phyloP scores from a whole-genome alignment of 371 early-diverging fungal genomes.

The Syncephalastrum contaminatum region DNA sequence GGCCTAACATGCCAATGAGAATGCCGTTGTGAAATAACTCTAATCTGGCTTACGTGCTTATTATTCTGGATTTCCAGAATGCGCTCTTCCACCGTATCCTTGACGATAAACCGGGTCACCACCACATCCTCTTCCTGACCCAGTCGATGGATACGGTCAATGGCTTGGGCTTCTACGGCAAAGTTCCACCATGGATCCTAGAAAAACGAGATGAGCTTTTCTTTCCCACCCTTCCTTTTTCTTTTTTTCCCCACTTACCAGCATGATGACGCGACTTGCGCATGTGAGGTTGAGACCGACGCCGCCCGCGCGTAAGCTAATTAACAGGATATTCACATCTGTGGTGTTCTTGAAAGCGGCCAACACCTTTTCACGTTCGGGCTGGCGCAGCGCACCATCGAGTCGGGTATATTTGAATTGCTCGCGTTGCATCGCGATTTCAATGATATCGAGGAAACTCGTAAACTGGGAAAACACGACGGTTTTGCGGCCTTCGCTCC shows the following conservation, averaged over 20 bases:
- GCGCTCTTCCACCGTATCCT: conserved; percentile 62
- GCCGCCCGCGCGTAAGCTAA: conserved; percentile 86
- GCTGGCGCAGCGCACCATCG: conserved; percentile 70
- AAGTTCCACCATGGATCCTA: conserved; percentile 89
- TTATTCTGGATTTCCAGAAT: conserved; percentile 63
- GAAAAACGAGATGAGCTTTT: conserved; percentile 1
- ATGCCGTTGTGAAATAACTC: background rate
- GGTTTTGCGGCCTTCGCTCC: conserved; percentile 38
- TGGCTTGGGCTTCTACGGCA: conserved; percentile 80
- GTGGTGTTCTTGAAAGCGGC: conserved; percentile 48
- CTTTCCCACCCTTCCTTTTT: background rate
- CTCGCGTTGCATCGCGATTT: conserved; percentile 50
- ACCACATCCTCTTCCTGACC: conserved; percentile 67
- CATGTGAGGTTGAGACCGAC: conserved; percentile 88
- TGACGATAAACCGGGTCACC: conserved; percentile 62
- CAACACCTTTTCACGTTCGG: conserved; percentile 59
- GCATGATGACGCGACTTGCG: conserved; percentile 72
- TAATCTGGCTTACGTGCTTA: conserved; percentile 38
- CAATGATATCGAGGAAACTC: conserved; percentile 67
- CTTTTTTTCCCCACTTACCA: conserved; percentile 34
- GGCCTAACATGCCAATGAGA: conserved; percentile 14
- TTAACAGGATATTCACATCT: conserved; percentile 61
- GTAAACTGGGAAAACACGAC: conserved; percentile 92
- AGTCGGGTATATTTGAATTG: conserved; percentile 60
- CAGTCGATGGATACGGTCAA: conserved; percentile 86